These are phyloP conservation scores for Phytophthora idaei DNA, from an alignment of 352 stramenopile species.

Conservation along the genomic window DNA sequence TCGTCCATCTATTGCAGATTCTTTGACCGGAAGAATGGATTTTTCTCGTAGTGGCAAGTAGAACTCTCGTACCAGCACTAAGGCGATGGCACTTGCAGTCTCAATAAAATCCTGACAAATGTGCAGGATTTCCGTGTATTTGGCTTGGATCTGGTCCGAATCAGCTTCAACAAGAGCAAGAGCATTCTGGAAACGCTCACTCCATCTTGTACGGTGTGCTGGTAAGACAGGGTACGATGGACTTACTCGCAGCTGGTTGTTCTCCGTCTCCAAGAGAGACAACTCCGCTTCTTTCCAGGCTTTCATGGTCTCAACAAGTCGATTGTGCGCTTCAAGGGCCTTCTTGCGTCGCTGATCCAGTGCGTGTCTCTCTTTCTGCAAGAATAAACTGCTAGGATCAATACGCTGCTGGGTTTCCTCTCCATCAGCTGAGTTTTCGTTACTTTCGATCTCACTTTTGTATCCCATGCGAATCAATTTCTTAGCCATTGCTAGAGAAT, in stretches of 20 bases:
- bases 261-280: conserved; percentile 58
- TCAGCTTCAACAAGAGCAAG: conserved; percentile 46
- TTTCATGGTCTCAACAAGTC: conserved; percentile 68
- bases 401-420: conserved; percentile 18
- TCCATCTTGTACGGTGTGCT: conserved; percentile 60
- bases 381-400: conserved; percentile 47
- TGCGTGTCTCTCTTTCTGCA: conserved; percentile 60
- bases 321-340: conserved; percentile 54
- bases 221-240: conserved; percentile 53
- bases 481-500: conserved; percentile 48
- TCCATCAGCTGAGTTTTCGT: conserved; percentile 8
- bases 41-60: conserved; percentile 79
- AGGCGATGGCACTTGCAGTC: conserved; percentile 64
- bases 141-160: conserved; percentile 56
- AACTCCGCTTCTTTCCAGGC: conserved; percentile 78
- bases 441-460: conserved; percentile 29
- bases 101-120: conserved; percentile 92
- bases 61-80: conserved; percentile 84
- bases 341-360: conserved; percentile 58
- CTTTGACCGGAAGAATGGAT: conserved; percentile 66
- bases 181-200: conserved; percentile 66
- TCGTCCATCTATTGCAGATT: conserved; percentile 70
- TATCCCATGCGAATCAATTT: conserved; percentile 73
- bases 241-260: conserved; percentile 52
- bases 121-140: conserved; percentile 86